Percentiles rank a stretch among this genome's conserved stretches.
Evolutionary conservation across 768 basidiomycete species (phyloP).

Genomic region (Gloeopeniophorella convolvens): DNA sequence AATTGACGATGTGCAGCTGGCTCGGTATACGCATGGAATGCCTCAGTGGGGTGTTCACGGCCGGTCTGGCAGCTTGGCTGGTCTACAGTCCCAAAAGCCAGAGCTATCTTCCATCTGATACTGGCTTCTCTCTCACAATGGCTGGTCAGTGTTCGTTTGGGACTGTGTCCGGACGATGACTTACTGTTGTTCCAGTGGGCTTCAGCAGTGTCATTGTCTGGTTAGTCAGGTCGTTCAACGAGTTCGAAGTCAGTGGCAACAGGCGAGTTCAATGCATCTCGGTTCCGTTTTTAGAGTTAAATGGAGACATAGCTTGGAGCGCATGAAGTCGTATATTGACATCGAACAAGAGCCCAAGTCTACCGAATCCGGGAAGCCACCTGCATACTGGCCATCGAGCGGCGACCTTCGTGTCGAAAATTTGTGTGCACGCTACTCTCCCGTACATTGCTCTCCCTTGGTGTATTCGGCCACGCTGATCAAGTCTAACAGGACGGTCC

Average conservation of each 20-base stretch:
- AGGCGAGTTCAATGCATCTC: constrained; percentile 23
- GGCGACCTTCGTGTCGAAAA: constrained; percentile 45
- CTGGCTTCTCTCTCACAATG: constrained; percentile 35
- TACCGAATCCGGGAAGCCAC: constrained; percentile 37
- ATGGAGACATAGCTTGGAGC: constrained; percentile 36
- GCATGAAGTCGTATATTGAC: constrained; percentile 45
- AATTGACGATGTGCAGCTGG: no score
- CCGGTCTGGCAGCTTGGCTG: constrained; percentile 43
- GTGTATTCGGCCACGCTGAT: not conserved
- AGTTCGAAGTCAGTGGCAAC: constrained; percentile 33
- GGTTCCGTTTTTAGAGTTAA: not conserved
- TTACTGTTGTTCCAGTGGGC: constrained; percentile 31
- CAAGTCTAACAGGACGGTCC: constrained; percentile 48
- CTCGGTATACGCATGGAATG: constrained; percentile 46
- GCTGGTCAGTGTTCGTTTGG: constrained; percentile 25
- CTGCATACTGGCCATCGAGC: constrained; percentile 56
- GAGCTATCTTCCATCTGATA: constrained; percentile 32
- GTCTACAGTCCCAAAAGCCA: constrained; percentile 36
- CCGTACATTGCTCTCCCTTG: no score
- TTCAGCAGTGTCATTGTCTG: constrained; percentile 51
- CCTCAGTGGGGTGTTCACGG: constrained; percentile 41
- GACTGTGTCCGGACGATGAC: not conserved
- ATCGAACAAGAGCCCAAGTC: constrained; percentile 48
- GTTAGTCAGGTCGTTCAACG: constrained; percentile 38
- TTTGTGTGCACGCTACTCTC: constrained; percentile 41